Evolutionary conservation across 2,329 filamentous ascomycete genomes (phyloP).

Genomic region (Microdochium bolleyi): DNA sequence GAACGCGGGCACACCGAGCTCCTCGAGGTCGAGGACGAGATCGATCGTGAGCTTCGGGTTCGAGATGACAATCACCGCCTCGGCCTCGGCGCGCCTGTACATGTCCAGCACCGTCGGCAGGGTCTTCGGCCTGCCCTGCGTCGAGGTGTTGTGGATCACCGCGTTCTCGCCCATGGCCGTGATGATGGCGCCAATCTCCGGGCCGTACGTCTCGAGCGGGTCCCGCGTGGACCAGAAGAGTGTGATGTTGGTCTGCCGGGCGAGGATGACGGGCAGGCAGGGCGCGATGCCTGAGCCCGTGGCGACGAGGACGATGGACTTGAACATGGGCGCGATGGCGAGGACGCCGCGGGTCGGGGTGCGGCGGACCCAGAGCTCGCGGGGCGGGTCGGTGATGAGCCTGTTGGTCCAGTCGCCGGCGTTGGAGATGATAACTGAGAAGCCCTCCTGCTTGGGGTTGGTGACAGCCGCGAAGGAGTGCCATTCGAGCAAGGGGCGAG

Average conservation of each 20-base stretch:
- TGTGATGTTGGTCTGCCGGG: slow-evolving; percentile 17
- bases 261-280: slow-evolving; percentile 26
- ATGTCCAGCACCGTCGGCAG: slow-evolving; percentile 15
- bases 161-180: slow-evolving; percentile 18
- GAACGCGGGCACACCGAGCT: slow-evolving; percentile 21
- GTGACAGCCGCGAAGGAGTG: slow-evolving; percentile 56
- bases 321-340: slow-evolving; percentile 48
- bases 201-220: slow-evolving; percentile 24
- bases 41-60: slow-evolving; percentile 21
- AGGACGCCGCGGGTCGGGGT: slow-evolving; percentile 51
- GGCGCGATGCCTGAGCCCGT: slow-evolving; percentile 60
- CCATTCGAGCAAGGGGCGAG: slow-evolving; percentile 48
- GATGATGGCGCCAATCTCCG: slow-evolving; percentile 16
- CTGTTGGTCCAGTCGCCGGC: slow-evolving; percentile 58
- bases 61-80: slow-evolving; percentile 25
- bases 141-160: slow-evolving; percentile 21
- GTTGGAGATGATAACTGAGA: slow-evolving; percentile 50
- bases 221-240: slow-evolving; percentile 32
- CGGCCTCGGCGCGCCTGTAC: slow-evolving; percentile 16
- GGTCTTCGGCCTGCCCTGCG: slow-evolving; percentile 20
- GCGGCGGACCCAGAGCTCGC: slow-evolving; percentile 51
- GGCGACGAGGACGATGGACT: slow-evolving; percentile 47
- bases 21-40: slow-evolving; percentile 20
- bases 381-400: slow-evolving; percentile 45
- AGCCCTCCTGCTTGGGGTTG: slow-evolving; percentile 31